Conservation (phyloP, 1,139 yeast genomes). For the Debaryomyces udenii region DNA sequence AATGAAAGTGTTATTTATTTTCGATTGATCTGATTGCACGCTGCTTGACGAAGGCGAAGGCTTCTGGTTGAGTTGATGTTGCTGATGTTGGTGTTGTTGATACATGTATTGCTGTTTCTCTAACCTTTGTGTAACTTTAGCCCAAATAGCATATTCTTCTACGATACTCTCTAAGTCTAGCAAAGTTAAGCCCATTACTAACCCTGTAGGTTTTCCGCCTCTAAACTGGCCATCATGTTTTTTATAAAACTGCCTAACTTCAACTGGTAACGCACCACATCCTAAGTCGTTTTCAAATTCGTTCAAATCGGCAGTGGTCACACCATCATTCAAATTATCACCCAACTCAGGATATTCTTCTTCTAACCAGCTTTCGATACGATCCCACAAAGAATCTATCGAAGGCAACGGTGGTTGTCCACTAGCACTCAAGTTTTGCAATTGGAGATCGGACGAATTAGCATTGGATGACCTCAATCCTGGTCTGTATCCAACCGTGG, state of each 20-base stretch:
- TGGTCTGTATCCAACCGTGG: slow-evolving; percentile 41
- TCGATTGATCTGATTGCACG: slow-evolving; percentile 5
- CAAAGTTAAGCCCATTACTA: slow-evolving; percentile 69
- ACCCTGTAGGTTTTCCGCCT: slow-evolving; percentile 76
- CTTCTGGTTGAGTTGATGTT: slow-evolving; percentile 16
- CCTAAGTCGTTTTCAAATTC: slow-evolving; percentile 76
- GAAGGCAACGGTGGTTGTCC: slow-evolving; percentile 76
- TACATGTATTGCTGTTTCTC: slow-evolving; percentile 43
- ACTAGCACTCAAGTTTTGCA: slow-evolving; percentile 45
- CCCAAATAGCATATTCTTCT: slow-evolving; percentile 76
- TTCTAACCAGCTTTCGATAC: slow-evolving; percentile 75
- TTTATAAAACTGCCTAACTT: slow-evolving; percentile 73
- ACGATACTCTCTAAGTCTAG: slow-evolving; percentile 71
- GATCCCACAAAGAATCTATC: slow-evolving; percentile 69
- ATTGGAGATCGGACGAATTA: slow-evolving; percentile 39
- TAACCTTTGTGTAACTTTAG: slow-evolving; percentile 60
- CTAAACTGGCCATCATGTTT: slow-evolving; percentile 82
- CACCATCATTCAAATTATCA: slow-evolving; percentile 72
- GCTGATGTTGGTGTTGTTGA: slow-evolving; percentile 32
- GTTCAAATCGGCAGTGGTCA: slow-evolving; percentile 73
- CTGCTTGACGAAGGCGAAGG: slow-evolving; percentile 20
- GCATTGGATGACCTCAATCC: slow-evolving; percentile 41
- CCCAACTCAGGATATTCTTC: slow-evolving; percentile 78
- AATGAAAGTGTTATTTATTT: slow-evolving; percentile 36
- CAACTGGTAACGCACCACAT: slow-evolving; percentile 65